Evolutionary conservation across 345 rosid genomes (phyloP), one percentile per base, ranked within the genome.

Genomic region (Populus nigra): DNA sequence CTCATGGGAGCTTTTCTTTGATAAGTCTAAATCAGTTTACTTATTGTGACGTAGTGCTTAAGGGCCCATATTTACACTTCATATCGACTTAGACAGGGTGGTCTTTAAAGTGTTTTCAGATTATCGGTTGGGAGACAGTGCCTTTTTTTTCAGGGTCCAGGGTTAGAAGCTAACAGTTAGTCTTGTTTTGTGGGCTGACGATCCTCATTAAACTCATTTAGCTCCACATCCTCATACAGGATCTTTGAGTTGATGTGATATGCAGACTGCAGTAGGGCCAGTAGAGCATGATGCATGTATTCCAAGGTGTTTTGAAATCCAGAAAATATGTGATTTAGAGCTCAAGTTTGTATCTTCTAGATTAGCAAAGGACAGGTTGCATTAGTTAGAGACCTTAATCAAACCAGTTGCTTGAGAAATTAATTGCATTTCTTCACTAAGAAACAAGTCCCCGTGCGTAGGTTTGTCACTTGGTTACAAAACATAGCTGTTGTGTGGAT

Each of bases 81-180:
- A 39, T 38, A 65, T 72, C 76, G 62, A 50, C 47, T 62, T 47
- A 65, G 85, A 84, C 88, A 84, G n/a, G 63, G 73, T 78, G 77
- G 75, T 65, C 76, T 62, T 69, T 76, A 5, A 74, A 77, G 74
- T 65, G 49, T 43, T 76, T 73, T 47, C 73, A 66, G 75, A 78
- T 69, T 74, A 66, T 29, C 57, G 25, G 68, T 80, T 72, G 47
- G 74, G 84, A 77, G 76, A 61, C 80, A 74, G 38, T 8, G 23
- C 29, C 23, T 78, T 74, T 73, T 31, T 68, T 62, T 50, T 22
- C 25, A 71, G 80, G 38, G 83, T 79, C 76, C 41, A 73, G 61
- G 33, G 72, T 57, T 82, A 47, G 70, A 75, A 69, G 71, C 75
- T 69, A 66, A 61, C 71, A 29, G 81, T 80, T 73, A 43, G 33